Evolutionary conservation across 805 yeast genomes (phyloP).

Genomic region (Monosporozyma yasuniensis): DNA sequence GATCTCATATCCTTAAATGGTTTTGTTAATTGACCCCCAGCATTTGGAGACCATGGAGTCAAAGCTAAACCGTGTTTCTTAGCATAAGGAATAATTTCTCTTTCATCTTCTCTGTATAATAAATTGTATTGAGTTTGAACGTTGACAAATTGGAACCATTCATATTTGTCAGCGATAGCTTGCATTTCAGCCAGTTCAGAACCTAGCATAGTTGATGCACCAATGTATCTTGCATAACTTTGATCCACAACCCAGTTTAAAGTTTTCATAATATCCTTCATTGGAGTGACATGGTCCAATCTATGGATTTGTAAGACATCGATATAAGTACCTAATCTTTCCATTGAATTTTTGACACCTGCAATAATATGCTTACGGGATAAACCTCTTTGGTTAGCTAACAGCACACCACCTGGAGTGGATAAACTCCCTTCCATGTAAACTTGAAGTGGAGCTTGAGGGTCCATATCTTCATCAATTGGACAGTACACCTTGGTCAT

Average conservation of each 20-base stretch:
- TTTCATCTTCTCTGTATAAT: constrained; percentile 51
- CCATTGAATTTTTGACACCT: constrained; percentile 34
- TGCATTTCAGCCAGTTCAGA: constrained; percentile 47
- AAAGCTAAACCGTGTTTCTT: constrained; percentile 43
- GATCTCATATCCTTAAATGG: constrained; percentile 25
- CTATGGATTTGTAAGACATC: constrained; percentile 53
- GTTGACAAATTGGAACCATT: constrained; percentile 39
- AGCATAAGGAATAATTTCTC: constrained; percentile 52
- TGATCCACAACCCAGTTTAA: constrained; percentile 41
- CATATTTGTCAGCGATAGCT: constrained; percentile 37
- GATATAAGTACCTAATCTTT: constrained; percentile 44
- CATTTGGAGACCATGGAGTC: constrained; percentile 54
- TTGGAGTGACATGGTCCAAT: constrained; percentile 39
- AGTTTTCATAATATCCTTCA: constrained; percentile 48
- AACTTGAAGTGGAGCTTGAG: background rate
- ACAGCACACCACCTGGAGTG: constrained; percentile 8
- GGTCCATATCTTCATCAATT: constrained; percentile 4
- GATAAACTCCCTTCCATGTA: background rate
- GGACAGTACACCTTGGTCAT: constrained; percentile 3
- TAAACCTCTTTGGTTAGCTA: constrained; percentile 33
- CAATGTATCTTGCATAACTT: constrained; percentile 45
- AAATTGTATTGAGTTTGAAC: constrained; percentile 53
- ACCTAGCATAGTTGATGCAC: constrained; percentile 51
- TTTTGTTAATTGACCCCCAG: constrained; percentile 45
- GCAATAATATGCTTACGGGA: constrained; percentile 42